Evolutionary conservation across 2,329 filamentous ascomycete genomes (phyloP), one percentile per base, ranked within the genome.

Genomic region (Xylariaceae sp.): DNA sequence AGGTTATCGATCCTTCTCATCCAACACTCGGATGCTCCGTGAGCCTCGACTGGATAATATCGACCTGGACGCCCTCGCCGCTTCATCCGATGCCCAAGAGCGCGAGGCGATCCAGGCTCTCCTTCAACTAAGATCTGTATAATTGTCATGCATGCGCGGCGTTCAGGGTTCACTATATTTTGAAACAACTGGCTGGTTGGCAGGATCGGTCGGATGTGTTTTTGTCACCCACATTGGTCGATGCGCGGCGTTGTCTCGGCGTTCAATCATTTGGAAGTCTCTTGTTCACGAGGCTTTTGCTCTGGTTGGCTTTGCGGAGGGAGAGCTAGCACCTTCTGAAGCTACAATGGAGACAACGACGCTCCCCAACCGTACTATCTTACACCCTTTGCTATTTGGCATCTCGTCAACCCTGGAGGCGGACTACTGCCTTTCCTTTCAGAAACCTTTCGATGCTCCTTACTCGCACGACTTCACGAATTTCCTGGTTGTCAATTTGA

Each of bases 101-200:
- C 86, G 86, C 63, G 89, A 90, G 71, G 89, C 89, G 50, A 82
- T 92, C 59, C 89, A 90, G 71, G 89, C 89, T 59, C 82, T 93
- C 66, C 76, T 94, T 65, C 83, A 85, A 70, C 86, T 94, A 71
- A 87, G 89, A 73, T 92, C 88, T 82, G 77, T 86, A 82, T 87
- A 86, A 82, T 73, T 75, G 64, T 66, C 66, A 69, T 76, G 74
- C 77, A 79, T 81, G 62, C 72, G 68, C 65, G 80, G 80, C 79
- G 79, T 82, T 82, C 71, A 61, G 55, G 54, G 50, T 51, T 47
- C 54, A 52, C 45, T 54, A 51, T 56, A 41, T 55, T 59, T 56
- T 51, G 53, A 57, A 53, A 48, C 57, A 54, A 55, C 56, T 60
- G 57, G 52, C 63, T 60, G 57, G 57, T 60, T 57, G 58, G 57